Conservation (phyloP, 1,284 basidiomycete species). For the Ceratobasidium sp. region DNA sequence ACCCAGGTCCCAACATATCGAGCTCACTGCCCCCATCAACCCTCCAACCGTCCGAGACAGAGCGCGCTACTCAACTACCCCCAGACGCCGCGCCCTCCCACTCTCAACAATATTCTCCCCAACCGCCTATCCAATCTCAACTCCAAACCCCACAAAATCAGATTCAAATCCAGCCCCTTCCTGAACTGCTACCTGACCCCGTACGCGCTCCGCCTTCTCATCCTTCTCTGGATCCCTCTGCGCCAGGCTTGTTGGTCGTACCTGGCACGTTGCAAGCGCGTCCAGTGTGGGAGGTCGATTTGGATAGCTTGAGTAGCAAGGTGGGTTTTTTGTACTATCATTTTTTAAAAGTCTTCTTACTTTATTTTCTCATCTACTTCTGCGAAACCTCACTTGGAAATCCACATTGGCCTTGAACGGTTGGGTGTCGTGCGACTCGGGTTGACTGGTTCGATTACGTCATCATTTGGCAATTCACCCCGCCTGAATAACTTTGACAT, state of each 20-base stretch:
- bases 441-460: constrained; percentile 13
- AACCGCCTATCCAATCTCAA: constrained; percentile 45
- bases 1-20: constrained; percentile 40
- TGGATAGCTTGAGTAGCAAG: constrained; percentile 56
- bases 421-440: constrained; percentile 21
- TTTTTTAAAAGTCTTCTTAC: background rate
- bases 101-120: constrained; percentile 49
- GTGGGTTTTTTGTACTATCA: background rate
- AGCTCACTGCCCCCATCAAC: constrained; percentile 50
- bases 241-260: constrained; percentile 72
- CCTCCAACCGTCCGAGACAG: constrained; percentile 44
- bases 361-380: background rate
- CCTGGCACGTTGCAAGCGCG: constrained; percentile 56
- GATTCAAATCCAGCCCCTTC: constrained; percentile 47
- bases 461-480: background rate
- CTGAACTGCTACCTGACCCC: constrained; percentile 45
- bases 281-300: constrained; percentile 89
- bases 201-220: constrained; percentile 73
- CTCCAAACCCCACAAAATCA: constrained; percentile 41
- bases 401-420: background rate
- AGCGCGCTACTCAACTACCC: constrained; percentile 47
- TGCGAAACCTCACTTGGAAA: background rate
- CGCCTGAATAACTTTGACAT: background rate
- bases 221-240: constrained; percentile 75
- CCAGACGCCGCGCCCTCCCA: constrained; percentile 38